A percentile compares a stretch with the other conserved stretches of the same genome.
phyloP scores from a whole-genome alignment of 345 rosid genomes.

The Gossypium ekmanianum region DNA sequence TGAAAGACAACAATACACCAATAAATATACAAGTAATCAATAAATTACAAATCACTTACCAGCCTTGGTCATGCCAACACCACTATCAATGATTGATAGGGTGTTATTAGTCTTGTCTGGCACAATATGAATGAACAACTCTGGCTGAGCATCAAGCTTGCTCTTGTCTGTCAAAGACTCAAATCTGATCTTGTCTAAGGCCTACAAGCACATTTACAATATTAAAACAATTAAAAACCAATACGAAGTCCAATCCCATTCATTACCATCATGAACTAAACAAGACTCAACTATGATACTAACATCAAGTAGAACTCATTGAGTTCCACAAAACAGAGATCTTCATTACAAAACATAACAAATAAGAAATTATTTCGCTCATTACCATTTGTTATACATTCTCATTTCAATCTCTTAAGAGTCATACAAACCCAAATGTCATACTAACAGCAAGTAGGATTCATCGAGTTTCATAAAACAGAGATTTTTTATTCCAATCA shows the following conservation, averaged over 20 bases:
- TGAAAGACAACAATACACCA: not conserved
- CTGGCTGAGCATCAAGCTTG: slow-evolving; percentile 81
- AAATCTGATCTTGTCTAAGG: slow-evolving; percentile 84
- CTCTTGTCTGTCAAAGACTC: slow-evolving; percentile 88
- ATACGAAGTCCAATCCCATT: not conserved
- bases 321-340: too few species aligned
- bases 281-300: too few species aligned
- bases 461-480: not conserved
- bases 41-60: slow-evolving; percentile 33
- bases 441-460: too few species aligned
- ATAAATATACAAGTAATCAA: not conserved
- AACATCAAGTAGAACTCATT: too few species aligned
- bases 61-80: slow-evolving; percentile 88
- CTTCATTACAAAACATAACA: too few species aligned
- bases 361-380: too few species aligned
- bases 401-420: not conserved
- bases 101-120: slow-evolving; percentile 73
- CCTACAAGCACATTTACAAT: slow-evolving; percentile 30
- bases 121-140: slow-evolving; percentile 74
- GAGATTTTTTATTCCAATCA: not conserved
- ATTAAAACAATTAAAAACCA: not conserved
- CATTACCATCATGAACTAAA: not conserved
- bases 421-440: too few species aligned
- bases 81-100: slow-evolving; percentile 69
- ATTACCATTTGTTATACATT: not conserved